Percentiles rank a stretch among this genome's conserved stretches.
These are phyloP conservation scores for Mentha longifolia DNA, from an alignment of 257 asterid species.

Conservation along the genomic window DNA sequence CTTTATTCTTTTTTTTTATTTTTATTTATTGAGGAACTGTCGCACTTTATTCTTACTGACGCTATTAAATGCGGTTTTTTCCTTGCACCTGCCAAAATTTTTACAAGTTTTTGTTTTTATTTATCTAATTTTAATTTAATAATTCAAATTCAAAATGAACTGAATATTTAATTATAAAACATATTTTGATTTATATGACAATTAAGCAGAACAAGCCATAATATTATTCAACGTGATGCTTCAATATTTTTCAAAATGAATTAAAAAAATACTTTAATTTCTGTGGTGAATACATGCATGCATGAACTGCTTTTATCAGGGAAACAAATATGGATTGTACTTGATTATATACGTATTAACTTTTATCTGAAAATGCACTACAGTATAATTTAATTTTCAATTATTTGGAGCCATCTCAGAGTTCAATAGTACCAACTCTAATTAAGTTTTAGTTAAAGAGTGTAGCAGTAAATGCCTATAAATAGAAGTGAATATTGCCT, in stretches of 20 bases:
- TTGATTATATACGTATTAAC: not conserved
- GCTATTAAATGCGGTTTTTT: not conserved
- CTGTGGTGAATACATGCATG: not conserved
- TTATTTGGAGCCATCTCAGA: not conserved
- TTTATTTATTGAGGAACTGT: slow-evolving; percentile 1
- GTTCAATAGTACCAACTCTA: not conserved
- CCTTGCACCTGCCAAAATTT: not conserved
- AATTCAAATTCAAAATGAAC: too few species aligned
- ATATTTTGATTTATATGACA: too few species aligned
- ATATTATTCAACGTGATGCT: not conserved
- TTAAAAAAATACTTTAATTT: not conserved
- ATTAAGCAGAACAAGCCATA: not conserved
- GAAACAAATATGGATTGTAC: not conserved
- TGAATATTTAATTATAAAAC: too few species aligned
- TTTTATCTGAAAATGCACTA: not conserved
- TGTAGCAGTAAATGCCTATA: not conserved
- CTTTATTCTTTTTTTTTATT: slow-evolving; percentile 9
- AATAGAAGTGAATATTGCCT: not conserved
- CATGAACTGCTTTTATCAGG: not conserved
- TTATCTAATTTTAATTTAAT: not conserved
- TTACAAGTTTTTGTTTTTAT: not conserved
- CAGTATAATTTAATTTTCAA: not conserved
- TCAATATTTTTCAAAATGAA: not conserved
- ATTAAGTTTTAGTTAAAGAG: not conserved
- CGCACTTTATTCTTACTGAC: slow-evolving; percentile 22